These are phyloP conservation scores for Aureobasidium vineae DNA, from an alignment of 2,329 filamentous ascomycete species.

Conservation along the genomic window DNA sequence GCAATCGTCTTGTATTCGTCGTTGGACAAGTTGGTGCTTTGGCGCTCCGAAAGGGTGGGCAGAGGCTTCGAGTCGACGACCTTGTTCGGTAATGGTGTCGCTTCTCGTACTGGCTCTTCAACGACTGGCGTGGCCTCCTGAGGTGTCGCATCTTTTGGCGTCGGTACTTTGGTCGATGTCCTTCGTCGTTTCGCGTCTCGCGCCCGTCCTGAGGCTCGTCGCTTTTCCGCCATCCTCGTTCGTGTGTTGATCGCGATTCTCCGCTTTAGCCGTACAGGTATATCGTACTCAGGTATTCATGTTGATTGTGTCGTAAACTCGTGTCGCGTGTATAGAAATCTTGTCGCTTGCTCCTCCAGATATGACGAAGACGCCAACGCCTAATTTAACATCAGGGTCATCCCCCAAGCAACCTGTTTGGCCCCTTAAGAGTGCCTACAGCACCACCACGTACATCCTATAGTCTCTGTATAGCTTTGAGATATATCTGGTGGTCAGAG, in stretches of 20 bases:
- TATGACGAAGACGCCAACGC: constrained; percentile 10
- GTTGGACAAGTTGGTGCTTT: constrained; percentile 60
- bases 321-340: background rate
- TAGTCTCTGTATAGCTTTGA: background rate
- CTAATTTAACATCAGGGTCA: background rate
- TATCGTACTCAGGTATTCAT: background rate
- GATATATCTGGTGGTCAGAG: background rate
- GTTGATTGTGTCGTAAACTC: background rate
- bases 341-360: background rate
- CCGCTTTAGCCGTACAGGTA: background rate
- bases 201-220: constrained; percentile 17
- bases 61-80: constrained; percentile 65
- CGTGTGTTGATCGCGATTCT: background rate
- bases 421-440: background rate
- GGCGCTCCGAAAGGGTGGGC: constrained; percentile 66
- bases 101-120: constrained; percentile 30
- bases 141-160: constrained; percentile 17
- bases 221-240: constrained; percentile 18
- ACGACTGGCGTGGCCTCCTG: constrained; percentile 10
- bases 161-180: constrained; percentile 14
- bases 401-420: background rate
- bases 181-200: constrained; percentile 20
- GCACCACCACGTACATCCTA: background rate
- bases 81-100: constrained; percentile 56
- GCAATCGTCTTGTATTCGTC: constrained; percentile 71